Evolutionary conservation across 148 eudicot species (phyloP).

Genomic region (Nepenthes gracilis): DNA sequence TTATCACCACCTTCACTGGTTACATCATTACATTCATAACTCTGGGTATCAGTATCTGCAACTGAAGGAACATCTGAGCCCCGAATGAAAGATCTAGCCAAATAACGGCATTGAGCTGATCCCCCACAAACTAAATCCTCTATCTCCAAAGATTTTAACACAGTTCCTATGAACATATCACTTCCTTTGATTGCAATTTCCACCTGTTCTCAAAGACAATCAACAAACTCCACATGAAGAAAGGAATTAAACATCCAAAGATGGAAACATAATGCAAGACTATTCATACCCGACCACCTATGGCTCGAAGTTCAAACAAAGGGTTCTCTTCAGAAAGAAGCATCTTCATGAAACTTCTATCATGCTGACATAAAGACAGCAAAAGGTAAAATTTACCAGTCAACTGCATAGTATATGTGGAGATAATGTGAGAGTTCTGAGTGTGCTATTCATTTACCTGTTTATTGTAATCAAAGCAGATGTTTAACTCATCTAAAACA

Average conservation of each 20-base stretch:
- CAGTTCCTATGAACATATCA: conserved; percentile 86
- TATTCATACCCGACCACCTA: conserved; percentile 83
- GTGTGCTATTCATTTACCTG: conserved; percentile 27
- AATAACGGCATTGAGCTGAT: conserved; percentile 36
- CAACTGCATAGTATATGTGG: not conserved
- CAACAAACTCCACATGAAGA: conserved; percentile 8
- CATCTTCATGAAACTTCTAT: conserved; percentile 46
- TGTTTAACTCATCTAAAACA: conserved; percentile 76
- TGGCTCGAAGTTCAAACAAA: conserved; percentile 91
- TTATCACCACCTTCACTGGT: conserved; percentile 68
- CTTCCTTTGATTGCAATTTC: conserved; percentile 64
- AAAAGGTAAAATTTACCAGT: conserved; percentile 1
- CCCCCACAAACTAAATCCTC: conserved; percentile 73
- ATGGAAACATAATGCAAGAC: conserved; percentile 1
- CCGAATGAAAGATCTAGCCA: conserved; percentile 77
- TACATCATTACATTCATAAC: conserved; percentile 22
- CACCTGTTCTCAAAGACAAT: conserved; percentile 39
- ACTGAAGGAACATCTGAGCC: conserved; percentile 38
- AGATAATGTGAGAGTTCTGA: not conserved
- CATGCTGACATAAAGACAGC: conserved; percentile 26
- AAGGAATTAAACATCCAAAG: not conserved
- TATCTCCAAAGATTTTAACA: conserved; percentile 80
- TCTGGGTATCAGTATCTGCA: conserved; percentile 21
- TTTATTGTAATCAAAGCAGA: conserved; percentile 54
- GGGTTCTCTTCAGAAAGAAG: conserved; percentile 74